phyloP scores from a whole-genome alignment of 345 rosid genomes.

The Conringia planisiliqua region DNA sequence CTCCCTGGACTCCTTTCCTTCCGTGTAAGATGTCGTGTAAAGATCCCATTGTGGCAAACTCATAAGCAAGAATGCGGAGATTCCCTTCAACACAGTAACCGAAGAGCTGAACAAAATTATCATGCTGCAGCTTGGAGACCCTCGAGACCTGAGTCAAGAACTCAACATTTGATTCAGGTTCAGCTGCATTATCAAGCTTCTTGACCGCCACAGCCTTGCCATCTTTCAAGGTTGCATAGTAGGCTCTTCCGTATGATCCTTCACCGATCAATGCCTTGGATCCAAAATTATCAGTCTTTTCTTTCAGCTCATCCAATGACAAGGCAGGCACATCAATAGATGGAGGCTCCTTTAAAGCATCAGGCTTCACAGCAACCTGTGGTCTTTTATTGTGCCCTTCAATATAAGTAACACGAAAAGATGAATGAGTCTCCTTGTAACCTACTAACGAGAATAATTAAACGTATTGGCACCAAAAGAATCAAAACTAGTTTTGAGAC shows the following conservation, averaged over 20 bases:
- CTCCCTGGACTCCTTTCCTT: constrained; percentile 98
- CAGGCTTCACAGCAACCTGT: constrained; percentile 54
- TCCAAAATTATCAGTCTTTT: constrained; percentile 62
- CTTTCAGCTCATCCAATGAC: constrained; percentile 61
- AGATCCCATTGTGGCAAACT: constrained; percentile 98
- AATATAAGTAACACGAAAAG: background rate
- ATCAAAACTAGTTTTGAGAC: background rate
- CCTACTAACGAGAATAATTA: background rate
- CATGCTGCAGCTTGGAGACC: constrained; percentile 87
- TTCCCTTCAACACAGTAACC: constrained; percentile 93
- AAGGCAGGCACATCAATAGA: constrained; percentile 59
- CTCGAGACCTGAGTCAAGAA: constrained; percentile 88
- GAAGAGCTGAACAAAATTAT: constrained; percentile 69
- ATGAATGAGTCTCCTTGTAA: background rate
- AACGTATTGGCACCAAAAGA: background rate
- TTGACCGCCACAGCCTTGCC: constrained; percentile 75
- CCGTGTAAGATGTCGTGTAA: constrained; percentile 94
- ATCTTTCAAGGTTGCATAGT: constrained; percentile 61
- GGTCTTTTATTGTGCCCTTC: constrained; percentile 37
- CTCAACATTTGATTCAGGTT: constrained; percentile 75
- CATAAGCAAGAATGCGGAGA: constrained; percentile 83
- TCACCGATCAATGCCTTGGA: constrained; percentile 72
- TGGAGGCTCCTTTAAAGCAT: constrained; percentile 64
- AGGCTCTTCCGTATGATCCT: constrained; percentile 92
- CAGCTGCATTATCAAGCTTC: constrained; percentile 74